Evolutionary conservation across 2,329 filamentous ascomycete genomes (phyloP).

Genomic region (Monosporascus sp.): DNA sequence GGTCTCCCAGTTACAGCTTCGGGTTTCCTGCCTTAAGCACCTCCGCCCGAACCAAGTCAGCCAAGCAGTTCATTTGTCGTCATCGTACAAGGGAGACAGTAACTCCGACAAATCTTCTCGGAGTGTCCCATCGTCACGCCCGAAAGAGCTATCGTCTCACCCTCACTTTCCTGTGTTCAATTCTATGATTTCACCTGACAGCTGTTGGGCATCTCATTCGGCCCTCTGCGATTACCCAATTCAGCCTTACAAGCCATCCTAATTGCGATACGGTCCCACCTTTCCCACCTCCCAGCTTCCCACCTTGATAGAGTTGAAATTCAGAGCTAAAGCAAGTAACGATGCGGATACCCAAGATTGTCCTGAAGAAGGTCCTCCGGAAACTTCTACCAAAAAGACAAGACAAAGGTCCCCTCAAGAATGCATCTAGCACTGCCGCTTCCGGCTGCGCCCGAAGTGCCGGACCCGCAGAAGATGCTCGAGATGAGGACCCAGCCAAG

Average conservation of each 20-base stretch:
- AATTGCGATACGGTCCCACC: neutral
- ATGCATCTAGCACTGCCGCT: neutral
- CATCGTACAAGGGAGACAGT: too few relatives aligned
- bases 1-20: too few relatives aligned
- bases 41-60: too few relatives aligned
- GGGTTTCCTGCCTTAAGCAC: too few relatives aligned
- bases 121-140: neutral
- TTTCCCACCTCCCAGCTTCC: too few relatives aligned
- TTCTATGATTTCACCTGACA: too few relatives aligned
- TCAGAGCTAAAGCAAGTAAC: neutral
- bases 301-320: too few relatives aligned
- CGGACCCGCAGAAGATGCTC: neutral
- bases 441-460: neutral
- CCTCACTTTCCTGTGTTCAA: neutral
- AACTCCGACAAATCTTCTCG: neutral
- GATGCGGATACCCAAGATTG: neutral
- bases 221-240: too few relatives aligned
- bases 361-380: neutral
- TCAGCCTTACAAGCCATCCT: neutral
- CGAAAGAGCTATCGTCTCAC: neutral
- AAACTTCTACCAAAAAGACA: neutral
- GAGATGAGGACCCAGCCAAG: neutral
- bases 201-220: neutral
- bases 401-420: neutral
- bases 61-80: too few relatives aligned